Base-by-base conservation (phyloP, 331 rosid species). In the Rhamnella rubrinervis region DNA sequence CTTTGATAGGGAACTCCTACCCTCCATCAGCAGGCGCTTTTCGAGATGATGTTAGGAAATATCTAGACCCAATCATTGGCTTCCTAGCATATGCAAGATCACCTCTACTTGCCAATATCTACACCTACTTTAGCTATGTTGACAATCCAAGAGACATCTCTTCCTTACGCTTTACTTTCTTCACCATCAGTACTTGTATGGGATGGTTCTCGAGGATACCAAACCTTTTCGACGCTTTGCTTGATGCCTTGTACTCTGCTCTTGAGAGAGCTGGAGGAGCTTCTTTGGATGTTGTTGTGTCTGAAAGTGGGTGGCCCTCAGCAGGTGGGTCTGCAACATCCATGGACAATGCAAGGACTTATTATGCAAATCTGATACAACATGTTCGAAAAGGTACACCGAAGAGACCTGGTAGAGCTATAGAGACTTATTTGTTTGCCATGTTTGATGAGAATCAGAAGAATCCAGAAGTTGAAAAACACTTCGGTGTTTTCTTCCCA, bases 301-400 rank as follows among this genome's bases (percentile, higher is more conserved):
- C 92, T 0, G 92, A 89, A 66, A 86, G 83, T 26, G 96, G 92
- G 0, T 89, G 96, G 96, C 96, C 91, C 1, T 87, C 91, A 0
- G 90, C 70, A 0, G 92, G 92, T 7, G 92, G 47, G 0, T 46
- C 62, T 61, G 91, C 50, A 0, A 28, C 92, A 7, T 25, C 89
- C 0, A 49, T 65, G 14, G 92, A 87, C 6, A 89, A 87, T 39
- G 92, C 96, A 0, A 73, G 65, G 8, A 56, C 74, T 39, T 89
- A 89, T 44, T 60, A 75, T 19, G 75, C 84, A 5, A 83, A 85
- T 38, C 66, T 89, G 78, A 78, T 89, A 35, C 63, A 80, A 7
- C 92, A 84, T 53, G 96, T 80, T 28, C 58, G 60, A 0, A 39
- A 13, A 0, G 96, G 85, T 8, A 67, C 85, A 39, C 85, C 85